phyloP scores from a whole-genome alignment of 495 filamentous ascomycete species.

The Tetracladium marchalianum region DNA sequence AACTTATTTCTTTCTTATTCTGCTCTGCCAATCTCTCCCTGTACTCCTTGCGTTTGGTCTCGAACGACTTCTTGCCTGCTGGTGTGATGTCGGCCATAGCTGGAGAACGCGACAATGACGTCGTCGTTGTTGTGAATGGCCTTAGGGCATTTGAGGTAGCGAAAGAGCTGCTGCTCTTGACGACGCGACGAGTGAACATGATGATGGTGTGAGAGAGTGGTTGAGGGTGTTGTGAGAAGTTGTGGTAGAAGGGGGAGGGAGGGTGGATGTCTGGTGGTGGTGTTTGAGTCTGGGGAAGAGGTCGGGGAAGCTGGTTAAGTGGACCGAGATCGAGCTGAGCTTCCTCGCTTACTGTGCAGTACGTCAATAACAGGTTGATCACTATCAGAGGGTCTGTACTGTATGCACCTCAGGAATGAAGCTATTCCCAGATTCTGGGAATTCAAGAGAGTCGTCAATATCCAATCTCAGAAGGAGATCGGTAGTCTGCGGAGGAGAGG shows the following conservation, averaged over 20 bases:
- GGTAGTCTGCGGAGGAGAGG: too few relatives aligned
- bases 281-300: background rate
- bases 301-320: background rate
- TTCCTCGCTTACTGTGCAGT: background rate
- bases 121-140: conserved; percentile 48
- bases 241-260: conserved; percentile 7
- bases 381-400: too few relatives aligned
- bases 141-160: conserved; percentile 37
- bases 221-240: conserved; percentile 9
- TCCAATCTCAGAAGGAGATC: too few relatives aligned
- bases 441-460: too few relatives aligned
- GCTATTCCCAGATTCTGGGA: too few relatives aligned
- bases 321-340: background rate
- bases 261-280: background rate
- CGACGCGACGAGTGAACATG: conserved; percentile 27
- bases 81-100: conserved; percentile 75
- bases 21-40: conserved; percentile 69
- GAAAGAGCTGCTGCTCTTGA: conserved; percentile 32
- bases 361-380: too few relatives aligned
- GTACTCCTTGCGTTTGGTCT: conserved; percentile 73
- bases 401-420: too few relatives aligned
- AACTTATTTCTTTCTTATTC: conserved; percentile 71
- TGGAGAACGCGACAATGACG: conserved; percentile 37
- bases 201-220: conserved; percentile 1
- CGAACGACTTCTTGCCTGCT: conserved; percentile 61